Evolutionary conservation across 192 early-diverging fungal genomes (phyloP).

Genomic region (Backusella macrospora): DNA sequence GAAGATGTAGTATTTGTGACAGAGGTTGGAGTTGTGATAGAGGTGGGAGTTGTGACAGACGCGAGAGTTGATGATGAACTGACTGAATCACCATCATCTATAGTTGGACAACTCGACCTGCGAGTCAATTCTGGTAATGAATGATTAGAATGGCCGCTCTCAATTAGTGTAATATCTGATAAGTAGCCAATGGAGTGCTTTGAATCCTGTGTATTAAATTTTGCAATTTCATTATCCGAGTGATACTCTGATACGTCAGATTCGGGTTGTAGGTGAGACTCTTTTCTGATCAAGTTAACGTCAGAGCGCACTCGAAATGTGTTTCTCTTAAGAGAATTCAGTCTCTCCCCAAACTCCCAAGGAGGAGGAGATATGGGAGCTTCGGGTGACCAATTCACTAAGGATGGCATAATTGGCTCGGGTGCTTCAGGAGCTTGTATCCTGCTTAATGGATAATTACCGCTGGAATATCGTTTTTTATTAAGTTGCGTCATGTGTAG

Average conservation of each 20-base stretch:
- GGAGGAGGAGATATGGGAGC: slow-evolving; percentile 3
- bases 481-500: background rate
- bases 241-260: background rate
- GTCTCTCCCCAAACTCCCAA: background rate
- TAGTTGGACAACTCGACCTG: slow-evolving; percentile 18
- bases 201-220: background rate
- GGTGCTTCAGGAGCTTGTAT: background rate
- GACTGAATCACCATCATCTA: background rate
- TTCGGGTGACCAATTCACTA: slow-evolving; percentile 13
- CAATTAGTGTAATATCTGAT: slow-evolving; percentile 18
- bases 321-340: background rate
- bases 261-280: background rate
- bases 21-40: background rate
- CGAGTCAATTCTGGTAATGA: background rate
- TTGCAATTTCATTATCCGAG: slow-evolving; percentile 3
- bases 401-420: background rate
- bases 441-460: background rate
- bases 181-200: background rate
- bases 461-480: background rate
- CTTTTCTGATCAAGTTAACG: background rate
- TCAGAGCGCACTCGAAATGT: background rate
- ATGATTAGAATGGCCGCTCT: background rate
- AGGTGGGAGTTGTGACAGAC: background rate
- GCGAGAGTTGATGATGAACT: background rate
- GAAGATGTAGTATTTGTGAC: background rate